These are phyloP conservation scores for Pseudogymnoascus sp. DNA, from an alignment of 2,329 filamentous ascomycete species.

Conservation along the genomic window DNA sequence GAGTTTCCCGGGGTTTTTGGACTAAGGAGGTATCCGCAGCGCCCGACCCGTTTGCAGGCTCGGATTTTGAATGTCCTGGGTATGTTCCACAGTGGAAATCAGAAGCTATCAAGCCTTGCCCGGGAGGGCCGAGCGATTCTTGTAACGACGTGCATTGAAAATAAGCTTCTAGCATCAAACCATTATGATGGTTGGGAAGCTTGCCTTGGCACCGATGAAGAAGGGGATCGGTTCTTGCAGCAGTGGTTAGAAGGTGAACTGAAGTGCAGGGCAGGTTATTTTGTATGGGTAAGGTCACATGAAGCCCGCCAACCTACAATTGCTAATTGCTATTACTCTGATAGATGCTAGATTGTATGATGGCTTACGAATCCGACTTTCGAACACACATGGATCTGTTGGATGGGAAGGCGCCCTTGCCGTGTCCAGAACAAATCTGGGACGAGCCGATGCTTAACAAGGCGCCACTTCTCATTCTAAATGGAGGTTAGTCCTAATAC, in stretches of 20 bases:
- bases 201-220: background rate
- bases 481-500: background rate
- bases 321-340: background rate
- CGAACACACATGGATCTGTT: conserved; percentile 11
- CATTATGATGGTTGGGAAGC: conserved; percentile 7
- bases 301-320: background rate
- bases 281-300: conserved; percentile 4
- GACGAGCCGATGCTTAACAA: conserved; percentile 7
- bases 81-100: conserved; percentile 11
- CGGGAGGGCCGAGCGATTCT: conserved; percentile 4
- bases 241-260: conserved; percentile 11
- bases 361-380: conserved; percentile 11
- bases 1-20: conserved; percentile 10
- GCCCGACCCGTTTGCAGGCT: conserved; percentile 2
- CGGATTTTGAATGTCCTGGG: conserved; percentile 10
- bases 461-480: conserved; percentile 10
- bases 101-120: background rate
- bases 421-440: conserved; percentile 11
- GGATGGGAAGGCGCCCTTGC: conserved; percentile 11
- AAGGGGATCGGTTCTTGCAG: conserved; percentile 6
- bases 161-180: conserved; percentile 1
- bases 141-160: conserved; percentile 9
- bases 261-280: conserved; percentile 11
- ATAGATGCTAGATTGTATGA: conserved; percentile 12
- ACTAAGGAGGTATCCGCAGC: conserved; percentile 4